Percentiles rank a stretch among this genome's conserved stretches.
Evolutionary conservation across 805 yeast genomes (phyloP).

Genomic region (Ogataea zsoltii): DNA sequence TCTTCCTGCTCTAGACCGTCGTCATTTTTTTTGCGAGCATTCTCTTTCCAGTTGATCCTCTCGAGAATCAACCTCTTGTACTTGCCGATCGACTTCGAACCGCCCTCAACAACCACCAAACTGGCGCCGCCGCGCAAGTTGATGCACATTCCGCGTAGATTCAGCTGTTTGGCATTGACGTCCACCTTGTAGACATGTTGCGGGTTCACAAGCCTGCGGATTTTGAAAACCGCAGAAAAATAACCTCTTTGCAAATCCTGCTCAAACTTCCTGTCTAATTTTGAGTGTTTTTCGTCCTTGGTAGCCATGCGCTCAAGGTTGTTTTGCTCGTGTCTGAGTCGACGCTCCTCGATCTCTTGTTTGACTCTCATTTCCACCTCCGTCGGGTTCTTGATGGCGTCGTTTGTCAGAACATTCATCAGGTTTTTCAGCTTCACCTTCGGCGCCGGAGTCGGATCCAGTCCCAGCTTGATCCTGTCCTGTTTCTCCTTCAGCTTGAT

Average conservation of each 20-base stretch:
- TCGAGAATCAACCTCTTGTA: constrained; percentile 60
- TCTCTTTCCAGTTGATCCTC: constrained; percentile 71
- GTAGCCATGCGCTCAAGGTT: constrained; percentile 66
- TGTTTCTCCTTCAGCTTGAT: constrained; percentile 66
- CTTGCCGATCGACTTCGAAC: constrained; percentile 56
- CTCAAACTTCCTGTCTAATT: constrained; percentile 45
- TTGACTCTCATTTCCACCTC: constrained; percentile 73
- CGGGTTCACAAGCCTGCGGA: constrained; percentile 57
- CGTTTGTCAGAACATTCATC: constrained; percentile 83
- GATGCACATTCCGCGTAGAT: constrained; percentile 63
- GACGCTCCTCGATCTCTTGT: constrained; percentile 65
- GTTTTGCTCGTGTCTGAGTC: constrained; percentile 52
- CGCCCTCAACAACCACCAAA: constrained; percentile 76
- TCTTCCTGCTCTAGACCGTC: constrained; percentile 9
- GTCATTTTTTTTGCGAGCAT: constrained; percentile 35
- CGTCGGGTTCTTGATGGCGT: constrained; percentile 87
- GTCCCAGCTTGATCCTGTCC: constrained; percentile 75
- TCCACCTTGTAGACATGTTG: constrained; percentile 75
- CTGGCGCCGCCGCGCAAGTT: constrained; percentile 46
- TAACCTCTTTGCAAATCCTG: constrained; percentile 52
- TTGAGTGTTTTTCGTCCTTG: constrained; percentile 56
- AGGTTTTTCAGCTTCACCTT: constrained; percentile 82
- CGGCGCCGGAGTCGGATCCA: constrained; percentile 86
- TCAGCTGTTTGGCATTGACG: constrained; percentile 74
- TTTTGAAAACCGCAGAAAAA: constrained; percentile 56